These are phyloP conservation scores for Metarhizium brunneum DNA, from an alignment of 2,329 filamentous ascomycete genomes.

Conservation along the genomic window DNA sequence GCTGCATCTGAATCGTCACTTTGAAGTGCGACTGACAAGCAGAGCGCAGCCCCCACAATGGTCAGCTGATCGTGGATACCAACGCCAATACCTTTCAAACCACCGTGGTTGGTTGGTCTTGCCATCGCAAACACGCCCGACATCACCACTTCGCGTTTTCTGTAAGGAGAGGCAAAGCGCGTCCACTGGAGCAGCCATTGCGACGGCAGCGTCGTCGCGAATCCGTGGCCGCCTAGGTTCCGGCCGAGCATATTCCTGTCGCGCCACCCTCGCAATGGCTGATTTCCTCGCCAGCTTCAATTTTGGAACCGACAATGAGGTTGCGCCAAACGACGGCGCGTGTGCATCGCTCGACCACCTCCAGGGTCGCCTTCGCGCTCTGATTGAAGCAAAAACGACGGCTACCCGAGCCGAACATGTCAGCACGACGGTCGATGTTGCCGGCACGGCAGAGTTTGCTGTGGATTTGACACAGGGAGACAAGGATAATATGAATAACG, in stretches of 20 bases:
- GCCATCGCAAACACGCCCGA: no score
- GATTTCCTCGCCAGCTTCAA: constrained; percentile 30
- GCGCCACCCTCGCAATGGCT: constrained; percentile 18
- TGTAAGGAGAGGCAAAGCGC: no score
- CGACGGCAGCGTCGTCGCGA: no score
- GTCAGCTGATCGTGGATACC: no score
- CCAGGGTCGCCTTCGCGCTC: constrained; percentile 30
- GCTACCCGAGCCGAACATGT: constrained; percentile 41
- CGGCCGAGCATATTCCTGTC: not conserved
- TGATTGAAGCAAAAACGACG: constrained; percentile 33
- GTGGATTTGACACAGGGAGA: constrained; percentile 29
- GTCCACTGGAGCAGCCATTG: not conserved
- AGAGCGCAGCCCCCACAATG: no score
- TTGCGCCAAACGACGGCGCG: constrained; percentile 12
- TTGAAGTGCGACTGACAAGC: no score
- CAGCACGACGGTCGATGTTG: constrained; percentile 36
- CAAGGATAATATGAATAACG: constrained; percentile 21
- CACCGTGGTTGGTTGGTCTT: no score
- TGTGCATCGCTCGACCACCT: constrained; percentile 35
- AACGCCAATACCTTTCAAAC: no score
- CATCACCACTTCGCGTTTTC: no score
- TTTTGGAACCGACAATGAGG: constrained; percentile 15
- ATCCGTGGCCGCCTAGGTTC: not conserved
- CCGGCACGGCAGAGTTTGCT: constrained; percentile 32
- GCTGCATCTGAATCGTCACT: no score